These are phyloP conservation scores for Leptographium flavum DNA, from an alignment of 2,329 filamentous ascomycete species.

Conservation along the genomic window DNA sequence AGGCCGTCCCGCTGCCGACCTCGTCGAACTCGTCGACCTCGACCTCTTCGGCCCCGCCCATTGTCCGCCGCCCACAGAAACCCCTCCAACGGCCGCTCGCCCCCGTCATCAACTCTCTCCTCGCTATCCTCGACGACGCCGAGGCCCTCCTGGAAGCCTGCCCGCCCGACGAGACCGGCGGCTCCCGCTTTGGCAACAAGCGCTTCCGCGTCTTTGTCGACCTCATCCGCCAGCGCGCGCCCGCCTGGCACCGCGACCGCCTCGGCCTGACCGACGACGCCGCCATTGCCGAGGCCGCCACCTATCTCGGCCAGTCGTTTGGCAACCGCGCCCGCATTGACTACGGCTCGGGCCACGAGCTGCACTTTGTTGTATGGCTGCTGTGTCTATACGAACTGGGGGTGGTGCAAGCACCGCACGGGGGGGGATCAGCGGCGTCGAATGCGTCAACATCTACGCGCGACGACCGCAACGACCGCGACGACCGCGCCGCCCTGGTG, in stretches of 20 bases:
- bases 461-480: not conserved
- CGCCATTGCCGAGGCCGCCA: slow-evolving; percentile 56
- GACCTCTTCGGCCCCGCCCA: not conserved
- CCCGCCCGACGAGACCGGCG: slow-evolving; percentile 73
- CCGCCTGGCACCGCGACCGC: slow-evolving; percentile 44
- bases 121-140: slow-evolving; percentile 56
- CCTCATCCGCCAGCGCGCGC: slow-evolving; percentile 40
- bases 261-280: slow-evolving; percentile 24
- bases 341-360: slow-evolving; percentile 92
- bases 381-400: slow-evolving; percentile 78
- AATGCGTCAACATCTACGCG: not conserved
- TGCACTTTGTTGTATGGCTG: slow-evolving; percentile 95
- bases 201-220: slow-evolving; percentile 75
- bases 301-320: slow-evolving; percentile 72
- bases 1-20: not conserved
- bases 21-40: not conserved
- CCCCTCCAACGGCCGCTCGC: slow-evolving; percentile 33
- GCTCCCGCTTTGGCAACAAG: slow-evolving; percentile 89
- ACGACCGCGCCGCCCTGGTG: slow-evolving; percentile 59
- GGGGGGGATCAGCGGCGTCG: not conserved
- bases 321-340: slow-evolving; percentile 81
- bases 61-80: not conserved
- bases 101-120: slow-evolving; percentile 47
- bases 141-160: slow-evolving; percentile 51
- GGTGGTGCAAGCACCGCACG: slow-evolving; percentile 35